A percentile compares a stretch with the other conserved stretches of the same genome.
Conservation (phyloP, 1,284 basidiomycete genomes). For the Sanguinoderma infundibulare region DNA sequence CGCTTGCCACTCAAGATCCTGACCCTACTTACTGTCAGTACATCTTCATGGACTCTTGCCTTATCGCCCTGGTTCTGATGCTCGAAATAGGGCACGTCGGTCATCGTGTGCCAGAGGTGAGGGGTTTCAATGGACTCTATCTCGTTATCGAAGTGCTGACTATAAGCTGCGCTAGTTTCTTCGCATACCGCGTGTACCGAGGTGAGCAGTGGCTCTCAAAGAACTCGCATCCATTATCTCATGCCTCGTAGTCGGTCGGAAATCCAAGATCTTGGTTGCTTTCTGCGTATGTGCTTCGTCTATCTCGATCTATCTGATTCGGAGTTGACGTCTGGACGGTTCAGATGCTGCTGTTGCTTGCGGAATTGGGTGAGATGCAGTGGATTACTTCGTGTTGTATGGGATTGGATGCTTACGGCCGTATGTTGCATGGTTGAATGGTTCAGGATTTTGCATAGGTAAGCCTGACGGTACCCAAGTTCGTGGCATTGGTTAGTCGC, state of each 20-base stretch:
- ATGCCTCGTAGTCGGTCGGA: not conserved
- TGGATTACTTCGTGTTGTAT: not conserved
- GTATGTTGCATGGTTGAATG: not conserved
- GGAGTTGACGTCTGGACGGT: not conserved
- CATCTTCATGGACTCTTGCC: not conserved
- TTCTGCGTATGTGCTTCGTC: not conserved
- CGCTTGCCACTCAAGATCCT: not conserved
- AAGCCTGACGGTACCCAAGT: not conserved
- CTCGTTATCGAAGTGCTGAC: not conserved
- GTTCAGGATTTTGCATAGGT: not conserved
- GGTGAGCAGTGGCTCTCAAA: not conserved
- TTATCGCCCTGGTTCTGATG: not conserved
- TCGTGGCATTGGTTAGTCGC: not conserved
- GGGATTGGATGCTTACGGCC: not conserved
- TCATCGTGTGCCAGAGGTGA: not conserved
- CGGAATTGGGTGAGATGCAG: not conserved
- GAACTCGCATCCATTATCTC: not conserved
- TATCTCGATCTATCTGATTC: not conserved
- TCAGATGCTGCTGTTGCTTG: not conserved
- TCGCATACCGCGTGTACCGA: not conserved
- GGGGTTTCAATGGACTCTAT: not conserved
- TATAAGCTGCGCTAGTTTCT: not conserved
- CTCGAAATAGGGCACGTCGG: not conserved
- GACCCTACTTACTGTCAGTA: not conserved
- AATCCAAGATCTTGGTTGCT: not conserved